Base-by-base conservation (phyloP, 345 rosid genomes). In the Linum tenue region DNA sequence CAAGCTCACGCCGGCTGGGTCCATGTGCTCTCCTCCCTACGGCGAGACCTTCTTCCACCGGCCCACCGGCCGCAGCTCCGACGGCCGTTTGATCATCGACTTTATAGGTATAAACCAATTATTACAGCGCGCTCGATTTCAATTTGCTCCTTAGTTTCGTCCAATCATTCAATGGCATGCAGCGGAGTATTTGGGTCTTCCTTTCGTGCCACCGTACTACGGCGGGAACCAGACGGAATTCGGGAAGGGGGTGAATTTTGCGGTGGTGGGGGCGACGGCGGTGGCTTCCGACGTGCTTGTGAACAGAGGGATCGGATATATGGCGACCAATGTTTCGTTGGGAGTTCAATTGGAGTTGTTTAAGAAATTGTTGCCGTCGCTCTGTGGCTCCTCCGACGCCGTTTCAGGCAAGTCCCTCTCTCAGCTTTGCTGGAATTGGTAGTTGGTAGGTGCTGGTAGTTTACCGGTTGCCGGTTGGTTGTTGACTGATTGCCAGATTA, bases 231-330 rank as follows among this genome's bases (percentile, higher is more conserved):
- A 5, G n/a, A 9, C 7, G 2, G 38, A 70, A 12, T 77, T 82
- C 31, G 35, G 67, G 0, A 43, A 66, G 12, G 89, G 89, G 51
- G 82, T 74, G 38, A 84, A 84, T 65, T 79, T 84, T 17, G 89
- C 86, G 0, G 83, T 82, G 37, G 79, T 67, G 14, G 84, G 83
- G 42, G 89, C 86, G 51, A 77, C 79, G 0, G 85, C 86, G 1
- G 64, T 84, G 66, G 81, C 78, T 55, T 38, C 37, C 16, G 22
- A 59, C 1, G 72, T 78, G 57, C 64, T 78, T 22, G 43, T 65
- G 43, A 73, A 64, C 39, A 71, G 65, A 72, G 82, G 81, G 59
- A 65, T 84, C 61, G 15, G 35, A 37, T 55, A 63, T 55, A 14
- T 48, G 22, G 39, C 5, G 48, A 69, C 83, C 14, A 77, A 78